Evolutionary conservation across 176 grass and related monocot genomes (phyloP).

Genomic region (Musa beccarii): DNA sequence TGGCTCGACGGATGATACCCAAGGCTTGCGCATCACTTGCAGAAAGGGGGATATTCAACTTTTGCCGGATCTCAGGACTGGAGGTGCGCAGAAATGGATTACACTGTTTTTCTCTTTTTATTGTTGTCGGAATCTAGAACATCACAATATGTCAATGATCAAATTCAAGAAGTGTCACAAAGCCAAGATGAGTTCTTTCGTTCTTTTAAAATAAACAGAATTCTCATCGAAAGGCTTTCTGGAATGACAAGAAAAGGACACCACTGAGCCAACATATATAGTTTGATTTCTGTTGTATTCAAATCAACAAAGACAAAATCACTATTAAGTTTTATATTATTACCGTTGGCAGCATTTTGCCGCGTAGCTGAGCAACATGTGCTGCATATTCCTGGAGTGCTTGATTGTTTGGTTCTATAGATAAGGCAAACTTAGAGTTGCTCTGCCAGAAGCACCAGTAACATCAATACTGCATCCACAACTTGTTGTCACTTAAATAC

Average conservation of each 20-base stretch:
- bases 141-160: slow-evolving; percentile 5
- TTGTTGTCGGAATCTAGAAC: slow-evolving; percentile 76
- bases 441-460: slow-evolving; percentile 40
- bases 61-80: slow-evolving; percentile 59
- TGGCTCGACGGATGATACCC: slow-evolving; percentile 59
- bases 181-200: neutral
- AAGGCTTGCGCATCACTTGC: slow-evolving; percentile 58
- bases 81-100: slow-evolving; percentile 91
- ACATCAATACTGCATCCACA: slow-evolving; percentile 10
- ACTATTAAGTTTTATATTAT: slow-evolving; percentile 11
- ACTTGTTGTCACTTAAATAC: neutral
- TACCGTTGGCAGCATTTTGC: slow-evolving; percentile 88
- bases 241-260: neutral
- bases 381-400: slow-evolving; percentile 80
- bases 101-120: slow-evolving; percentile 78
- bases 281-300: neutral
- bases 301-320: neutral
- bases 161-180: neutral
- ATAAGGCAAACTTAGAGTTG: slow-evolving; percentile 88
- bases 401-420: slow-evolving; percentile 84
- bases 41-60: slow-evolving; percentile 59
- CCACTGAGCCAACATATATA: neutral
- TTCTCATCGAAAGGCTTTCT: neutral
- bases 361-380: slow-evolving; percentile 46
- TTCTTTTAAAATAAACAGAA: neutral